Base-by-base conservation (phyloP, 257 asterid species). In the Cruciata laevipes region DNA sequence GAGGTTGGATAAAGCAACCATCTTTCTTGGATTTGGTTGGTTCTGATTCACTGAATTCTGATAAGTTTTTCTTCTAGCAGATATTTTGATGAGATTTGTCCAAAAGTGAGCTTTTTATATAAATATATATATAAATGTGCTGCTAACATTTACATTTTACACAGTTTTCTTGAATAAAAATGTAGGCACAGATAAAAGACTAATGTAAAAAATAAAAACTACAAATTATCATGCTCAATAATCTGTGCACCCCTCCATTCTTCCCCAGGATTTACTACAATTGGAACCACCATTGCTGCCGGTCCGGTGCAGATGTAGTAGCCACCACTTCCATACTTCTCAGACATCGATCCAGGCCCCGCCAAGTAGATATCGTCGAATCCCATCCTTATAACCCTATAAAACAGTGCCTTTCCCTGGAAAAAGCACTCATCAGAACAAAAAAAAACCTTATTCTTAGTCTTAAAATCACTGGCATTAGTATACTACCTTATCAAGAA, bases 171-270 rank as follows among this genome's bases (percentile, higher is more conserved):
- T 73, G 32, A 18, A 33, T 33, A 73, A 16, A 33, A 61, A 10
- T 11, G 35, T 47, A 3, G 30, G 35, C 14, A 4, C 3, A 27
- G 6, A 56, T 25, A 7, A 7, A 10, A 31, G 25, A 37, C 24
- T 24, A 11, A 3, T 25, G 21, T 11, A 37, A 8, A 37, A 31
- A 17, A 17, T 11, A 37, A 8, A 37, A 31, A 17, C 82, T 83
- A 90, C 82, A 90, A 77, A 78, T 90, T 86, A 61, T 86, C 93
- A 57, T 90, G 97, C 82, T 90, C 95, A 69, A 90, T 86, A 40
- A 90, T 78, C 74, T 88, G 97, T 66, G 95, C 97, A 71, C 91
- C 97, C 75, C 83, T 85, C 97, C 97, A 90, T 74, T 90, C 93
- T 79, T 86, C 86, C 55, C 95, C 96, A 17, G 97, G 96, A 47